A percentile compares a stretch with the other conserved stretches of the same genome.
These are phyloP conservation scores for Suillus paluster DNA, from an alignment of 768 basidiomycete species.

Conservation along the genomic window DNA sequence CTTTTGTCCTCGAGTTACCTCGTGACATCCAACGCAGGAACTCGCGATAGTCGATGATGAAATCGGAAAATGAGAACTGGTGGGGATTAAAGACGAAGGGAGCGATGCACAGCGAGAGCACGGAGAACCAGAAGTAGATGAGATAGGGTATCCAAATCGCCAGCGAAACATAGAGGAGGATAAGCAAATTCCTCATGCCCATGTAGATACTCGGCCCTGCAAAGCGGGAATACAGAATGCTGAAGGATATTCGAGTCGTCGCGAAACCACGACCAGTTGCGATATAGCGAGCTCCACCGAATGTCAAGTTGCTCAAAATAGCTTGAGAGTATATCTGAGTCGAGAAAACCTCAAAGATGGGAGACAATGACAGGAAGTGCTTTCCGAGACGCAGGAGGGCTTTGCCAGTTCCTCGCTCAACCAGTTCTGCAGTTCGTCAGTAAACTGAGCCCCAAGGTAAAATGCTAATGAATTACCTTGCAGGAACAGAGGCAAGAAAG, in stretches of 20 bases:
- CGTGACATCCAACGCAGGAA: constrained; percentile 99
- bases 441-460: constrained; percentile 8
- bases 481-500: constrained; percentile 94
- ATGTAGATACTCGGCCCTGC: constrained; percentile 99
- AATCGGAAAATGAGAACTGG: constrained; percentile 96
- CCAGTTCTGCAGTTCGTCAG: constrained; percentile 65
- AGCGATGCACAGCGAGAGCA: constrained; percentile 91
- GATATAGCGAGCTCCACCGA: constrained; percentile 98
- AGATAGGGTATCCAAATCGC: constrained; percentile 92
- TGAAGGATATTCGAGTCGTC: constrained; percentile 94
- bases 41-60: constrained; percentile 98
- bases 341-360: constrained; percentile 98
- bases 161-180: constrained; percentile 91
- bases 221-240: constrained; percentile 96
- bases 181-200: constrained; percentile 91
- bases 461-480: constrained; percentile 69
- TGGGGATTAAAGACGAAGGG: constrained; percentile 99
- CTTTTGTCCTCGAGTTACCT: constrained; percentile 94
- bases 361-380: constrained; percentile 96
- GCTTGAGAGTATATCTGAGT: constrained; percentile 98
- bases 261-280: constrained; percentile 99
- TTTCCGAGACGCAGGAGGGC: constrained; percentile 93
- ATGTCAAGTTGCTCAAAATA: constrained; percentile 94
- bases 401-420: constrained; percentile 94
- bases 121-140: constrained; percentile 99